Base-by-base conservation (phyloP, 1,284 basidiomycete genomes). In the Schizopora paradoxa region DNA sequence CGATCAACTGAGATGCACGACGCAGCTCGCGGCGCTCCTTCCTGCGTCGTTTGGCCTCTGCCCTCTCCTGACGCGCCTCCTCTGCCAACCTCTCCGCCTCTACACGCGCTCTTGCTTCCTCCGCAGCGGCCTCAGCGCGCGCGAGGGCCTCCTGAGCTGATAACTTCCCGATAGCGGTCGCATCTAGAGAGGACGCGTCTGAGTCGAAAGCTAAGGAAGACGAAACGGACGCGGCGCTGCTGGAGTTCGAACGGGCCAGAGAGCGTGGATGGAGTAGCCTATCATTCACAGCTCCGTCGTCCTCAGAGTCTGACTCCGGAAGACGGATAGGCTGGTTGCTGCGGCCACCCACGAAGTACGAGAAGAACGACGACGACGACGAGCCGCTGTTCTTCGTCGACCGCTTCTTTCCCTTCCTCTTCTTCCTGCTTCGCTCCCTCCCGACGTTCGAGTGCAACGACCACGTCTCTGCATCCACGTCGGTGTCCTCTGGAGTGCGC, bases 401-500 rank as follows among this genome's bases (percentile, higher is more conserved):
- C 0, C 63, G 60, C 50, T 66, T 66, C 18, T 58, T 54, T 49
- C 61, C 62, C 37, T 56, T 61, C 41, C 56, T 62, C 47, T 59
- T 57, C 41, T 66, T 62, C 6, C 66, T 56, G 8, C 58, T 56
- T 6, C 56, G 31, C 14, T 59, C 55, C 5, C 61, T 58, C 6
- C 77, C 79, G 5, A 76, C 57, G 56, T 82, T 79, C 2, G 82
- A 82, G 58, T 84, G 80, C 27, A 86, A 59, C 0, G 82, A 85
- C 43, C 82, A 68, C 11, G 72, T 70, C 54, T 81, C 78, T 10
- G 70, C 76, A 49, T 82, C 82, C 16, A 64, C 63, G 51, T 76
- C 73, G 0, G 67, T 66, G 63, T 58, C 43, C 56, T 62, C 65
- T 8, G 59, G 62, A 47, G 69, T 67, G 10, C 63, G 64, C 6